Conservation (phyloP, 768 basidiomycete genomes). For the Suillus brevipes region DNA sequence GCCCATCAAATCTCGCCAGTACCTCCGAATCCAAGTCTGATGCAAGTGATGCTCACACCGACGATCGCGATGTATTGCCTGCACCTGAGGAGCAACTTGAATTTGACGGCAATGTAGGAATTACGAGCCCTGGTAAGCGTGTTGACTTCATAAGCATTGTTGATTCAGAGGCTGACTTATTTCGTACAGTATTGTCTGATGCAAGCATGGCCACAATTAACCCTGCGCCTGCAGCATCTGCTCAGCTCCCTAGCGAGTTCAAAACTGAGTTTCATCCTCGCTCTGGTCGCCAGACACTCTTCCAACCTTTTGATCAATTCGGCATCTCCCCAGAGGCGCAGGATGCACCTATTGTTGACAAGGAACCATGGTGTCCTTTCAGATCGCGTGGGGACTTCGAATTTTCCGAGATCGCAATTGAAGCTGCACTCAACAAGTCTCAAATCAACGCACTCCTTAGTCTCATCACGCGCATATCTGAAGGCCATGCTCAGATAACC, state of each 20-base stretch:
- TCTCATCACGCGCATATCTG: constrained; percentile 7
- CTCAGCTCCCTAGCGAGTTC: constrained; percentile 10
- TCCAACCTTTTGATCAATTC: constrained; percentile 21
- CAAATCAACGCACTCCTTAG: constrained; percentile 10
- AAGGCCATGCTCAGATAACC: constrained; percentile 22
- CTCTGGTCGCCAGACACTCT: constrained; percentile 11
- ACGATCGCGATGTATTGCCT: neutral
- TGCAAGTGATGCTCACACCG: neutral
- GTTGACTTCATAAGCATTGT: neutral
- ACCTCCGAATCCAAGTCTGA: neutral
- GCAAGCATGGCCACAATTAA: neutral
- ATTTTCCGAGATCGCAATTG: constrained; percentile 15
- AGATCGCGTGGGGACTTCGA: constrained; percentile 9
- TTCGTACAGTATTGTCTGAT: neutral
- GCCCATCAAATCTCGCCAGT: neutral
- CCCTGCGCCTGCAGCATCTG: neutral
- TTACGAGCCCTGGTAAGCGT: neutral
- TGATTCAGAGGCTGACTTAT: neutral
- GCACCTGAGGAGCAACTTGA: neutral
- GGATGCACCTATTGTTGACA: constrained; percentile 8
- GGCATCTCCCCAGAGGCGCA: neutral
- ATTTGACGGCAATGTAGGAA: neutral
- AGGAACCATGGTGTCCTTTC: constrained; percentile 11
- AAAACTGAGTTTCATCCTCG: constrained; percentile 29
- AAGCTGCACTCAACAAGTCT: constrained; percentile 13